Base-by-base conservation (phyloP, 2,329 filamentous ascomycete species). In the Aureobasidium sp. region DNA sequence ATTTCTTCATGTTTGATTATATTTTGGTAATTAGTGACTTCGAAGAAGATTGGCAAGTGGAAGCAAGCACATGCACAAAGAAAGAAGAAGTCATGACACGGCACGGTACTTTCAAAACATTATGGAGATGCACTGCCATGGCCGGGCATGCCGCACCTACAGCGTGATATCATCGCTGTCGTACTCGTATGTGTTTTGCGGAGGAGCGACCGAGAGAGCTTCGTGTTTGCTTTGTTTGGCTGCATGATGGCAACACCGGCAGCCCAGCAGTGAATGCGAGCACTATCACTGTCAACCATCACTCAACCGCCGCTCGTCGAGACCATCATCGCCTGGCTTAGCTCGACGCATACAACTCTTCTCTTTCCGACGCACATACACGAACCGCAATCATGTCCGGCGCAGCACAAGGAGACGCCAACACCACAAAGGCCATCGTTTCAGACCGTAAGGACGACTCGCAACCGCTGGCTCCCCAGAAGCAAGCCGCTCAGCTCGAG, bases 401-500 rank as follows among this genome's bases (percentile, higher is more conserved):
- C 69, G 69, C 76, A 67, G 70, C 73, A 62, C 70, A 74, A 70
- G 73, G 70, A 69, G 70, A 71, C 68, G 64, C 70, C 61, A 66
- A 66, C 65, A 76, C 75, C 53, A 73, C 74, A 66, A 78, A 79
- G 72, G 72, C 75, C 59, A 68, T 70, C 60, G 72, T 69, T 71
- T 70, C 78, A 66, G 67, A 72, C 68, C 64, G 65, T 59, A 72
- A 70, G 57, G 66, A 77, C 67, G 72, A 77, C 39, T 70, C 74
- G 64, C 79, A 77, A 71, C 80, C 76, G 63, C 78, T 81, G 68
- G 79, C 80, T 67, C 79, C 85, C 70, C 80, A 86, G 72, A 88
- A 88, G 75, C 80, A 85, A 63, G 76, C 80, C 61, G 79, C 87
- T 37, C 84, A 89, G 63, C 83, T 97, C 32, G 94, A 96, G 76